Base-by-base conservation (phyloP, 768 basidiomycete genomes). In the Dendrothele bispora region DNA sequence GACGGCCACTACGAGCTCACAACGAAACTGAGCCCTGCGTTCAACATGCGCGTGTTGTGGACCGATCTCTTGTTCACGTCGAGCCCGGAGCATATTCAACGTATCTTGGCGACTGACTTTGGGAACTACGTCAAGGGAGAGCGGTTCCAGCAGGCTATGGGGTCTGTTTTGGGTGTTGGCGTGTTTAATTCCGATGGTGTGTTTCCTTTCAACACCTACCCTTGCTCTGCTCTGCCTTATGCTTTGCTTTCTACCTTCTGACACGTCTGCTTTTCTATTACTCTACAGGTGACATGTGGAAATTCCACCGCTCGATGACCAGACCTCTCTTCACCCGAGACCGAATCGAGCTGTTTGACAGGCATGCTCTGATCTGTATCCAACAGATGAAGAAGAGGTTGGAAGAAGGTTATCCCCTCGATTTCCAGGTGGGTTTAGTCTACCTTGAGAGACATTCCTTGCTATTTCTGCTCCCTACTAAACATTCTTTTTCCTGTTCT, bases 151-250 rank as follows among this genome's bases (percentile, higher is more conserved):
- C 51, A 63, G 18, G 65, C 66, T 12, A 71, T 78, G 70, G 61
- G 63, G 3, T 68, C 73, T 2, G 69, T 85, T 11, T 62, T 86
- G 14, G 86, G 86, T 0, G 72, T 73, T 11, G 86, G 86, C 0
- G 80, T 86, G 4, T 87, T 87, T 59, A 86, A 86, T 53, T 79
- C 81, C 14, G 83, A 86, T 45, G 83, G 83, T 75, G 54, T n/a
- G n/a, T n/a, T n/a, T n/a, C n/a, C n/a, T n/a, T n/a, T n/a, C n/a
- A n/a, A n/a, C n/a, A n/a, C n/a, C n/a, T n/a, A n/a, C n/a, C n/a
- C n/a, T n/a, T n/a, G n/a, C n/a, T n/a, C n/a, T n/a, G n/a, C n/a
- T n/a, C n/a, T n/a, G n/a, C n/a, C n/a, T n/a, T n/a, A n/a, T n/a
- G n/a, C n/a, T n/a, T n/a, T n/a, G n/a, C n/a, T n/a, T n/a, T n/a